Evolutionary conservation across 139 green algal species (phyloP), one percentile per base, ranked within the genome.

Genomic region (Zygnema cylindricum): DNA sequence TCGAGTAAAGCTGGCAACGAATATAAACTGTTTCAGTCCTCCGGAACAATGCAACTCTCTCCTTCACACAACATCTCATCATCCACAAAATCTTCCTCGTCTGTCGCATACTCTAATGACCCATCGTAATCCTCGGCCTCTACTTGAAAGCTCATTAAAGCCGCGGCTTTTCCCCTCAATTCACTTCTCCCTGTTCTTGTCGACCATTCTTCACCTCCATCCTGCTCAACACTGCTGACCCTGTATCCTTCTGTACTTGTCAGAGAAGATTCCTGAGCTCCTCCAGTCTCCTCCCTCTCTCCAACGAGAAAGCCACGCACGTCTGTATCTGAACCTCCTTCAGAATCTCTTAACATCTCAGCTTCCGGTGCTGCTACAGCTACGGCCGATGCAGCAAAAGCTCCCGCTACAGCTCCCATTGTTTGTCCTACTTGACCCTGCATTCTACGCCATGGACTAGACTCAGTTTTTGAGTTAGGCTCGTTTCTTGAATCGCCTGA

Each of bases 41-140:
- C 71, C 3, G 71, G 71, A 3, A 43, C 71, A 79, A 79, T 16
- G 16, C 36, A 79, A 79, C 36, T 79, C 7, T 7, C 7, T n/a
- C 36, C 71, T 16, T 41, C 71, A 54, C 36, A 41, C 21, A 16
- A 16, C 3, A 41, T 79, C 7, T n/a, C 11, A 7, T n/a, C 16
- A 16, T 63, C 49, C 49, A 63, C 49, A 63, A 16, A 25, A 7
- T 63, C 49, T 16, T 63, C 49, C 7, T 63, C 49, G 16, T 79
- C 36, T 79, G 71, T 79, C 36, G 21, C 16, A 11, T 79, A 43
- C 36, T 79, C 36, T 16, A 54, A 54, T 41, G 38, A 43, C 36
- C 71, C 71, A 41, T 79, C 71, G 11, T 79, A 41, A 41, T 79
- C 71, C 36, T 43, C 71, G 11, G 7, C 71, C 71, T 79, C 71